Base-by-base conservation (phyloP, 768 basidiomycete genomes). In the Mycena albidolilacea region DNA sequence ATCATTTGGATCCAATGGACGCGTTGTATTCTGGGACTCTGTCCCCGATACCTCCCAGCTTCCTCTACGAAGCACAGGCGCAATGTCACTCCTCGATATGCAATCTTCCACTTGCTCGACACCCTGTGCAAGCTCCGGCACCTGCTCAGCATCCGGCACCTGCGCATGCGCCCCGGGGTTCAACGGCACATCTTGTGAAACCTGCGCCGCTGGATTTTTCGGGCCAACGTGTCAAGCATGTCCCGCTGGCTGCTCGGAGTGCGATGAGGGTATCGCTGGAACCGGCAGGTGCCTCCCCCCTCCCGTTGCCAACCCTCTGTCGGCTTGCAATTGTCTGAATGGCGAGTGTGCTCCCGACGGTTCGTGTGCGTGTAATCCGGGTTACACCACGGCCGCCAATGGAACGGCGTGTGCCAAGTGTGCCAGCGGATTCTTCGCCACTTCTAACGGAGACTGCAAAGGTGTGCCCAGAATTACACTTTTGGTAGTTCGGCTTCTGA, bases 361-460 rank as follows among this genome's bases (percentile, higher is more conserved):
- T 0, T 89, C 92, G 72, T 96, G 96, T 77, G 81, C 87, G 5
- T 97, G 96, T 79, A 91, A 92, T 75, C 79, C 90, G 0, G 96
- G 96, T 0, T 97, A 93, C 92, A 89, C 89, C 2, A 88, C 89
- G 0, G 90, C 87, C 1, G 83, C 84, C 59, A 92, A 94, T 76
- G 94, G 95, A 8, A 95, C 93, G 0, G 88, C 90, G 14, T 97
- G 95, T 79, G 90, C 93, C 12, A 85, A 89, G 64, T 97, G 96
- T 78, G 87, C 89, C 1, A 71, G 85, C 19, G 96, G 95, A 0
- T 97, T 94, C 82, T 97, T 94, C 85, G 84, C 90, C 54, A 86
- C 87, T 46, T 86, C 88, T 0, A 88, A 84, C 10, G 95, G 94
- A 7, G 91, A 92, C 77, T 97, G 95, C 79, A 84, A 91, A 86